These are phyloP conservation scores for Bocquillonia castaneifolia DNA, from an alignment of 441 rosid genomes.

Conservation along the genomic window DNA sequence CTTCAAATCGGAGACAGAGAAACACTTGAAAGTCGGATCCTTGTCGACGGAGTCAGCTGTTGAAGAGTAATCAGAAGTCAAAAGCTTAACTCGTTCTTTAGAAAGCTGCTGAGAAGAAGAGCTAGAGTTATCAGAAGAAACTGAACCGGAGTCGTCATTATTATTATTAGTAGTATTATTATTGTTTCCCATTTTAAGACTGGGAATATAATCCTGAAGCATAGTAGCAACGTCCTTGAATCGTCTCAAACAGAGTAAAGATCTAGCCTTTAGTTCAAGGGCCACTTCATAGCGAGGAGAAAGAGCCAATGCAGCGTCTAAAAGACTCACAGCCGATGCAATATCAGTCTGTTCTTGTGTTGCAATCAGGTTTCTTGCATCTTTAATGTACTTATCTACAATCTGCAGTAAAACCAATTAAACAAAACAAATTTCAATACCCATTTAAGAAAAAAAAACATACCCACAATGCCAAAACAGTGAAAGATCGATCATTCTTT, in stretches of 20 bases:
- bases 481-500: neutral
- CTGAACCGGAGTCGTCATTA: constrained; percentile 51
- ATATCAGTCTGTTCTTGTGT: constrained; percentile 61
- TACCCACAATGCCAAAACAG: neutral
- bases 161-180: neutral
- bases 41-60: constrained; percentile 32
- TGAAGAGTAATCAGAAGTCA: constrained; percentile 41
- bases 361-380: constrained; percentile 65
- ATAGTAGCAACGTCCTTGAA: constrained; percentile 87
- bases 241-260: constrained; percentile 63
- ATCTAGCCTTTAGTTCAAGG: constrained; percentile 83
- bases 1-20: constrained; percentile 89
- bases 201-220: constrained; percentile 90
- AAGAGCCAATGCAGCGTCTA: constrained; percentile 67
- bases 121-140: constrained; percentile 48
- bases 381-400: constrained; percentile 68
- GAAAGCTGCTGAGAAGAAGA: constrained; percentile 56
- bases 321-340: constrained; percentile 54
- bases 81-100: constrained; percentile 61
- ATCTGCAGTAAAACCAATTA: constrained; percentile 31
- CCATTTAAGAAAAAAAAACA: neutral
- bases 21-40: constrained; percentile 64
- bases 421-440: neutral
- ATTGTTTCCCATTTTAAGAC: constrained; percentile 46
- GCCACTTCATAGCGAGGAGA: constrained; percentile 84